Conservation (phyloP, 495 filamentous ascomycete genomes). For the Neurospora cerealis region DNA sequence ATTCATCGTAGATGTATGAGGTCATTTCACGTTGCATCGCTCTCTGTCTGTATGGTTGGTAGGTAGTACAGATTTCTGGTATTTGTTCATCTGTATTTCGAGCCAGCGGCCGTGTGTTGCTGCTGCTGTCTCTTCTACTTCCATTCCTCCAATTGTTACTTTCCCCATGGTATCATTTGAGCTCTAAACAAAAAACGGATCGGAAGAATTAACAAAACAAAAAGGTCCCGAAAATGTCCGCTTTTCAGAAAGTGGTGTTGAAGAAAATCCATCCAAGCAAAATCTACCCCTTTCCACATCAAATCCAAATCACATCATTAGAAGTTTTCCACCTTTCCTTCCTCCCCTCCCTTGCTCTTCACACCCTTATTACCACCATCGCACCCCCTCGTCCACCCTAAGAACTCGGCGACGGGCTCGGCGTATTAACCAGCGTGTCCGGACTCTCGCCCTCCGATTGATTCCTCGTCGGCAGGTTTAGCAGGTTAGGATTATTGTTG, state of each 20-base stretch:
- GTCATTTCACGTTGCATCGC: not conserved
- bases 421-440: conserved; percentile 14
- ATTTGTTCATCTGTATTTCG: not conserved
- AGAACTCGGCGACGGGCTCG: not conserved
- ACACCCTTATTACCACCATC: not conserved
- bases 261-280: not conserved
- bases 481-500: not conserved
- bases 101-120: not conserved
- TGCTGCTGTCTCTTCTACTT: not conserved
- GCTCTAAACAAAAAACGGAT: not conserved
- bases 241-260: not conserved
- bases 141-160: not conserved
- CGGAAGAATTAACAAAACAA: not conserved
- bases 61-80: not conserved
- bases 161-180: not conserved
- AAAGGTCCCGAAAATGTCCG: not conserved
- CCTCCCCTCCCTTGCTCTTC: not conserved
- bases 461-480: not conserved
- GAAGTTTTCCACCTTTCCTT: not conserved
- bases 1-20: not conserved
- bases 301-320: not conserved
- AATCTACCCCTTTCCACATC: not conserved
- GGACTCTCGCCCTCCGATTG: conserved; percentile 17
- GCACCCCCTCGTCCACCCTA: not conserved
- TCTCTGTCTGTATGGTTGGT: not conserved